Evolutionary conservation across 257 asterid species (phyloP), one percentile per base, ranked within the genome.

Genomic region (Jacaranda copaia): DNA sequence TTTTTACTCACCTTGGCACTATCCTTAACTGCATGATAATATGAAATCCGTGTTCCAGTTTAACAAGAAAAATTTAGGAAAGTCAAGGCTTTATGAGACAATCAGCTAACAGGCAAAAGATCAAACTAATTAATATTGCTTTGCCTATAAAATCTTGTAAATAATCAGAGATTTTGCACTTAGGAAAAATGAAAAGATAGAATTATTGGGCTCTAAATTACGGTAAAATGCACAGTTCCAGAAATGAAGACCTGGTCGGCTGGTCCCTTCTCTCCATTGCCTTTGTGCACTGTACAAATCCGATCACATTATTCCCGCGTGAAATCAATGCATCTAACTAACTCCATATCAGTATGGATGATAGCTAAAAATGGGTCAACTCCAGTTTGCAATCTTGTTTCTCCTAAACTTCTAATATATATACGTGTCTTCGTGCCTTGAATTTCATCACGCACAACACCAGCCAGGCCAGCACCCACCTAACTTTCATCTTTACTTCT

Each of bases 241-340:
- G 48, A 39, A 16, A 73, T 18, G 51, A 58, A 73, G 83, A 76
- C 64, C 53, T 49, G 70, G 76, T 60, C 72, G 72, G 59, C 53
- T 49, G 70, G 76, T 60, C 72, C 18, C 36, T 8, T 56, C 57
- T n/a, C 43, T 15, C 10, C 57, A 78, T 32, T 11, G 78, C 48
- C 11, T n/a, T 55, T 42, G 70, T 14, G 12, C 16, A 56, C 63
- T 57, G 20, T 18, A 51, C 68, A 65, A 59, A 61, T 69, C 40
- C 2, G 32, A 25, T 66, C 84, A 77, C 73, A 43, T 69, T 73
- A 79, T 80, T 60, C 80, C 90, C 88, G 90, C 87, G 90, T 86
- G 88, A 81, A 83, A 73, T 86, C 68, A 86, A 86, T 86, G 89
- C 84, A 25, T 71, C 82, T 18, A 86, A 74, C 88, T 43, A 82